Evolutionary conservation across 1,284 basidiomycete genomes (phyloP).

Genomic region (Ustilago cynodontis): DNA sequence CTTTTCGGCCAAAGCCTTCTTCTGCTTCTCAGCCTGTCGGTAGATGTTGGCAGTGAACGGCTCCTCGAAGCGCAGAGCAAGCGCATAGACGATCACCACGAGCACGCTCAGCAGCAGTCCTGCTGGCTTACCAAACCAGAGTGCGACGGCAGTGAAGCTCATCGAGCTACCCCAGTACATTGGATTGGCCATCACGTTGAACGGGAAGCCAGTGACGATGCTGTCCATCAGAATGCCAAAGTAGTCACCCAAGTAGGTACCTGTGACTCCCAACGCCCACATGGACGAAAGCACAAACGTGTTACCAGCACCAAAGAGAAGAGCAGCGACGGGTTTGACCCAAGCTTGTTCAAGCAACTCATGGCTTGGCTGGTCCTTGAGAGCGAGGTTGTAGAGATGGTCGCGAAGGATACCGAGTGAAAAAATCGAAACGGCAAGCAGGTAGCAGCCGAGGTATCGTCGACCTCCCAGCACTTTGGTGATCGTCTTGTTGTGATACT

Average conservation of each 20-base stretch:
- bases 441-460: constrained; percentile 82
- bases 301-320: constrained; percentile 76
- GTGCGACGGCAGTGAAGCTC: constrained; percentile 67
- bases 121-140: constrained; percentile 68
- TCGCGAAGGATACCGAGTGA: constrained; percentile 50
- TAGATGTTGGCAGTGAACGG: constrained; percentile 68
- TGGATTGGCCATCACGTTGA: constrained; percentile 90
- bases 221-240: constrained; percentile 98
- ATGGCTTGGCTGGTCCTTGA: constrained; percentile 78
- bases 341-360: constrained; percentile 74
- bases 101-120: constrained; percentile 66
- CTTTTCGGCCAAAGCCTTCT: constrained; percentile 38
- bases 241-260: constrained; percentile 86
- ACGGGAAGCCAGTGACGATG: constrained; percentile 83
- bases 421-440: constrained; percentile 81
- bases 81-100: constrained; percentile 61
- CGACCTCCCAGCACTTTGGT: constrained; percentile 63
- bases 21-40: constrained; percentile 60
- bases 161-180: constrained; percentile 79
- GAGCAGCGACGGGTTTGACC: constrained; percentile 76
- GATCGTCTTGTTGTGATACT: constrained; percentile 67
- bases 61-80: constrained; percentile 67
- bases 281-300: constrained; percentile 83
- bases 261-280: constrained; percentile 90
- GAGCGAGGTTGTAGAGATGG: constrained; percentile 76